Conservation (phyloP, 176 grass and related monocot genomes). For the Eleusine indica region DNA sequence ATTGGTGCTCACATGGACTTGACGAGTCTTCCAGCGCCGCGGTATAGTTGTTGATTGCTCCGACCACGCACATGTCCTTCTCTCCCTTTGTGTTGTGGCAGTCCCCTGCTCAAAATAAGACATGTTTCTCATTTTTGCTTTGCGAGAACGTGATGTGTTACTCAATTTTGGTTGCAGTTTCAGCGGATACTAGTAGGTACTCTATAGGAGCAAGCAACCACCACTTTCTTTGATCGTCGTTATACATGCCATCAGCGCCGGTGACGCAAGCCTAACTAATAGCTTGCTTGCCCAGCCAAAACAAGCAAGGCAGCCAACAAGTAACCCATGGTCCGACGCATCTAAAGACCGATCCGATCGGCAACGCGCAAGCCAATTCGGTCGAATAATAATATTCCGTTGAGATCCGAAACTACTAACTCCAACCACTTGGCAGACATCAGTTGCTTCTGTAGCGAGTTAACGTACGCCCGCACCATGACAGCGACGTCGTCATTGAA, state of each 20-base stretch:
- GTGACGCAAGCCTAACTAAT: conserved; percentile 4
- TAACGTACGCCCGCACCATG: neutral
- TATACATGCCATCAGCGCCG: neutral
- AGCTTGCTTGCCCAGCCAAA: neutral
- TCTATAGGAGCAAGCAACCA: neutral
- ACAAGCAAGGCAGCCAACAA: conserved; percentile 8
- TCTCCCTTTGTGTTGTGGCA: conserved; percentile 57
- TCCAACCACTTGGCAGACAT: neutral
- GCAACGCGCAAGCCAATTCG: neutral
- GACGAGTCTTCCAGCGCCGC: conserved; percentile 41
- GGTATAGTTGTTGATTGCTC: conserved; percentile 84
- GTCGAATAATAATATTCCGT: neutral
- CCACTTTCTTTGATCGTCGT: neutral
- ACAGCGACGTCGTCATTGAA: conserved; percentile 1
- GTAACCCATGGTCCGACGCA: neutral
- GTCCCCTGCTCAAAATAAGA: conserved; percentile 47
- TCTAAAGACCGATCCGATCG: neutral
- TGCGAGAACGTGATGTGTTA: neutral
- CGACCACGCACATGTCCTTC: conserved; percentile 64
- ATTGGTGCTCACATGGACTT: conserved; percentile 44
- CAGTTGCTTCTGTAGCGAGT: conserved; percentile 26
- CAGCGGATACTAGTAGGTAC: neutral
- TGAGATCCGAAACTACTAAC: neutral
- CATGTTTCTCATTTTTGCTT: neutral
- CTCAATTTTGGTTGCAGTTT: neutral